Conservation (phyloP, 768 basidiomycete genomes). For the Lactarius pseudohatsudake region DNA sequence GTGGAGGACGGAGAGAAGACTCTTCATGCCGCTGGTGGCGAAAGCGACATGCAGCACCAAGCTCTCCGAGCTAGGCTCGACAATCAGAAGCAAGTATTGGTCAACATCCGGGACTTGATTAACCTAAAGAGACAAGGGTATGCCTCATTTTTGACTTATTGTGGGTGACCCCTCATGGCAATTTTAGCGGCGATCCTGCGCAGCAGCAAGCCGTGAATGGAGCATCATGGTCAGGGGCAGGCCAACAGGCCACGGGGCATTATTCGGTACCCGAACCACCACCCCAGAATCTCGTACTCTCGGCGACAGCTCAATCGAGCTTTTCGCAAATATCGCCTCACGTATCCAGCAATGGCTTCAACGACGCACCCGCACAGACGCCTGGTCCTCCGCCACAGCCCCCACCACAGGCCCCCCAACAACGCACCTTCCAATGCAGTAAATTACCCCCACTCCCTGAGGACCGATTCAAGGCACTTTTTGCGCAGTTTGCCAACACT, state of each 20-base stretch:
- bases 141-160: not conserved
- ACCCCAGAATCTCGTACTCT: constrained; percentile 4
- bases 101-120: constrained; percentile 6
- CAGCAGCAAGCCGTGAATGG: constrained; percentile 15
- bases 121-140: constrained; percentile 10
- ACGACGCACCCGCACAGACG: not conserved
- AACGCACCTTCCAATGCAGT: not conserved
- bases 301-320: constrained; percentile 13
- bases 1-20: constrained; percentile 13
- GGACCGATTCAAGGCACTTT: constrained; percentile 13
- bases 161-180: not conserved
- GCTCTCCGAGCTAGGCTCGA: constrained; percentile 8
- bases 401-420: constrained; percentile 6
- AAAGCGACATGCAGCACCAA: constrained; percentile 8
- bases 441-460: constrained; percentile 11
- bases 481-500: not conserved
- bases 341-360: not conserved
- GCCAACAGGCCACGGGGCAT: constrained; percentile 9
- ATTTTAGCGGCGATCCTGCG: constrained; percentile 10
- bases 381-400: constrained; percentile 13
- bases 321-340: constrained; percentile 12
- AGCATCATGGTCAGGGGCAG: not conserved
- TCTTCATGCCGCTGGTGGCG: not conserved
- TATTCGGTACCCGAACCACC: constrained; percentile 12
- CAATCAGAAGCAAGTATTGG: not conserved